Base-by-base conservation (phyloP, 352 stramenopile genomes). In the Achlya hypogyna region DNA sequence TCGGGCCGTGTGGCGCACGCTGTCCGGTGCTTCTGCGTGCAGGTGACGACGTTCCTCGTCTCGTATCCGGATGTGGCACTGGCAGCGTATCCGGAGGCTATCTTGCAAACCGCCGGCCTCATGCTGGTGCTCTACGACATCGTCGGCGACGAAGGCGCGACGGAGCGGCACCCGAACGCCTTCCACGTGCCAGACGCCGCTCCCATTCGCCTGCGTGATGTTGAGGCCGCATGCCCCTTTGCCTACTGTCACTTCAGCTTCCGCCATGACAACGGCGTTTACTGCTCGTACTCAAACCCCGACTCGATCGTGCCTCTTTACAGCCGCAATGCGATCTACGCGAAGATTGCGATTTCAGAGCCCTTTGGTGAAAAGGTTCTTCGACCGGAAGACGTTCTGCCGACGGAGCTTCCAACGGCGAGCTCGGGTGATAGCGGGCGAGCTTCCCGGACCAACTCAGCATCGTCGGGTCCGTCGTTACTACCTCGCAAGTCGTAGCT, bases 211-310 rank as follows among this genome's bases (percentile, higher is more conserved):
- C 77, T 94, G 4, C 64, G 65, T 4, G 77, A 92, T 62, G 69
- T 94, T 27, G 78, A 87, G 72, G 72, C 69, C 43, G 81, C 82
- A 20, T 94, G 91, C 69, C 85, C 85, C 14, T 72, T 94, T 2
- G 85, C 81, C 35, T 74, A 70, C 40, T 91, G 79, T 64, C 83
- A 91, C 65, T 94, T 92, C 51, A 74, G 81, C 23, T 94, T 94
- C 69, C 79, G 77, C 35, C 87, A 88, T 65, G 74, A 88, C 12
- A 72, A 80, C 12, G 83, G 82, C 28, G 72, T 83, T 27, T 92
- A 77, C 63, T 62, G 91, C 20, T 81, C 91, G 58, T 74, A 92
- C 31, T 87, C 78, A 0, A 88, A 90, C 64, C 83, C 83, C 31
- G 74, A 75, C 49, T 81, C 82, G 1, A 60, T 77, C 34, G 79